Conservation (phyloP, 805 yeast species). For the Sungouiozyma ichnusensis region DNA sequence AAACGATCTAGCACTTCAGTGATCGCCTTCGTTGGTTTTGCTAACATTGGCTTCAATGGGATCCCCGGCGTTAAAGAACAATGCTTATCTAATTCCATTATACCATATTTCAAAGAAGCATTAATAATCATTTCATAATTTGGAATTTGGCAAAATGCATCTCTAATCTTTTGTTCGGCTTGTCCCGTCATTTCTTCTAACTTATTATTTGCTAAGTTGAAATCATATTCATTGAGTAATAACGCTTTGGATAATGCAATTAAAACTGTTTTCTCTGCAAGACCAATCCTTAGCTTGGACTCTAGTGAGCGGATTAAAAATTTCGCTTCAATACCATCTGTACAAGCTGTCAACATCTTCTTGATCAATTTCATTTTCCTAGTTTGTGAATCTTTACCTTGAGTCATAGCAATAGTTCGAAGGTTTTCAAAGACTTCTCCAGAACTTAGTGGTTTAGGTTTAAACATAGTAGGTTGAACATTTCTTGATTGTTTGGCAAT, state of each 20-base stretch:
- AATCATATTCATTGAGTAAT: conserved; percentile 45
- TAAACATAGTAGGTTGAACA: conserved; percentile 87
- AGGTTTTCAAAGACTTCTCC: conserved; percentile 63
- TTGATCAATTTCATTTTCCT: conserved; percentile 72
- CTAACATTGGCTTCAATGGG: conserved; percentile 95
- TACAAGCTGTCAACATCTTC: conserved; percentile 75
- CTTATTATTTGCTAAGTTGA: conserved; percentile 25
- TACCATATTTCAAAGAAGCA: conserved; percentile 56
- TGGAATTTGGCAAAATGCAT: conserved; percentile 83
- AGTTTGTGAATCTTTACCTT: conserved; percentile 76
- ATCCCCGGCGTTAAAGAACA: conserved; percentile 82
- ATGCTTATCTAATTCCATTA: conserved; percentile 50
- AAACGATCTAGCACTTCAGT: conserved; percentile 87
- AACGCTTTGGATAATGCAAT: conserved; percentile 79
- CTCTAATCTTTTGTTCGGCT: conserved; percentile 74
- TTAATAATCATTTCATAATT: conserved; percentile 74
- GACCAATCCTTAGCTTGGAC: conserved; percentile 84
- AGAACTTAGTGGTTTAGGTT: conserved; percentile 72
- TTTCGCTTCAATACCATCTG: conserved; percentile 71
- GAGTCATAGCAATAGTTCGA: conserved; percentile 61
- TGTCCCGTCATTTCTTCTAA: conserved; percentile 35
- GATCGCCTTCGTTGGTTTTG: conserved; percentile 91
- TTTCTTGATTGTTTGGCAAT: conserved; percentile 79
- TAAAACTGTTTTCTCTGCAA: conserved; percentile 88
- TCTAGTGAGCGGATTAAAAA: conserved; percentile 82